These are phyloP conservation scores for Lipomyces sp. DNA, from an alignment of 805 yeast genomes.

Conservation along the genomic window DNA sequence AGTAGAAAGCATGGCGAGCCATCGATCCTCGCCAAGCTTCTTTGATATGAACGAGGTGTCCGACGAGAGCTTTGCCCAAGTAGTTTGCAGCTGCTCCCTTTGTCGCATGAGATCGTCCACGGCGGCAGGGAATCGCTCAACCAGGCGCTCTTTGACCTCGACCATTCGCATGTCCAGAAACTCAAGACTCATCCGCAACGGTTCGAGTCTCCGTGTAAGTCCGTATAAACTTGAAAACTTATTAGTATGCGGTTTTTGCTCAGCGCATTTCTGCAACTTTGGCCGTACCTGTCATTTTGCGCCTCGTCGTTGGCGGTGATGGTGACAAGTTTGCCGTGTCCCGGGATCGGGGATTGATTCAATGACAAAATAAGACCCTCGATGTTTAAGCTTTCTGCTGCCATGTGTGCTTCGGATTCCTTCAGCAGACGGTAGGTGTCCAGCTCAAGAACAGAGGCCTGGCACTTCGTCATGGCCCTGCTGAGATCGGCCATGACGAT, in stretches of 20 bases:
- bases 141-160: constrained; percentile 5
- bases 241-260: not conserved
- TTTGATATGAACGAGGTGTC: constrained; percentile 1
- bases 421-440: constrained; percentile 2
- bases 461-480: constrained; percentile 11
- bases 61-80: constrained; percentile 14
- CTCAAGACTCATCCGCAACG: constrained; percentile 16
- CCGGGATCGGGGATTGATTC: constrained; percentile 22
- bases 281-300: constrained; percentile 11
- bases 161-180: constrained; percentile 10
- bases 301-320: constrained; percentile 13
- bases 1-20: constrained; percentile 11
- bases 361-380: constrained; percentile 10
- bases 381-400: not conserved
- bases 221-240: constrained; percentile 7
- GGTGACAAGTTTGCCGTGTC: constrained; percentile 18
- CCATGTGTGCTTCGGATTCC: not conserved
- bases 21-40: constrained; percentile 24
- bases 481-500: constrained; percentile 12
- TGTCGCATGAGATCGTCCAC: constrained; percentile 1
- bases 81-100: not conserved
- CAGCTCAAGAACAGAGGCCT: constrained; percentile 3
- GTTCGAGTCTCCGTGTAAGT: constrained; percentile 14
- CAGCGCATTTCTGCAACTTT: not conserved
- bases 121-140: constrained; percentile 1